These are phyloP conservation scores for Suhomyces maxii DNA, from an alignment of 1,139 yeast species.

Conservation along the genomic window DNA sequence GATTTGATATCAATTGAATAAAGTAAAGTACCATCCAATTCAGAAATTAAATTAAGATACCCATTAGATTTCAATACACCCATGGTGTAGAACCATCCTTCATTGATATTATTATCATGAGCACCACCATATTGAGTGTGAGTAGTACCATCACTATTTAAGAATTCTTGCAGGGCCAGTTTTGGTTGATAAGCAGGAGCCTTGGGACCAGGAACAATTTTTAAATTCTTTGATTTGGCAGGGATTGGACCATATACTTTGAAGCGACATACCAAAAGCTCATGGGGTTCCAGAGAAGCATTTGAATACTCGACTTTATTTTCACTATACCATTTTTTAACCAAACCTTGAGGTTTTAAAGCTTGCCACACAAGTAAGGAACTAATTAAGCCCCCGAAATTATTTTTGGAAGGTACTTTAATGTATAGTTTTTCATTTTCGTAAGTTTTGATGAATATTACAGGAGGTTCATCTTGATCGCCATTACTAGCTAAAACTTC, in stretches of 20 bases:
- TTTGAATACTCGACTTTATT: slow-evolving; percentile 34
- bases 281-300: slow-evolving; percentile 34
- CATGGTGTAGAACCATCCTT: slow-evolving; percentile 76
- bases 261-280: slow-evolving; percentile 61
- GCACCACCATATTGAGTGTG: slow-evolving; percentile 1
- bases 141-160: slow-evolving; percentile 6
- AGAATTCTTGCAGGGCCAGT: slow-evolving; percentile 8
- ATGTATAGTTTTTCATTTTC: slow-evolving; percentile 50
- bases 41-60: slow-evolving; percentile 58
- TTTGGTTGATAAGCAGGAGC: slow-evolving; percentile 47
- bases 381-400: slow-evolving; percentile 51
- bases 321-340: slow-evolving; percentile 55
- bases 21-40: slow-evolving; percentile 65
- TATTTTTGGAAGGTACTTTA: slow-evolving; percentile 41
- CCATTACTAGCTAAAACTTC: background rate
- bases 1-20: slow-evolving; percentile 60
- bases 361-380: slow-evolving; percentile 65
- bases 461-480: slow-evolving; percentile 37
- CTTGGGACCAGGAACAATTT: slow-evolving; percentile 42
- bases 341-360: slow-evolving; percentile 56
- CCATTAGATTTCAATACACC: slow-evolving; percentile 74
- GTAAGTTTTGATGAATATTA: slow-evolving; percentile 46
- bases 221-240: slow-evolving; percentile 40
- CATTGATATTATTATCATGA: slow-evolving; percentile 30
- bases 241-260: slow-evolving; percentile 65